phyloP scores from a whole-genome alignment of 139 green algal species.

The Chlorella sp. region DNA sequence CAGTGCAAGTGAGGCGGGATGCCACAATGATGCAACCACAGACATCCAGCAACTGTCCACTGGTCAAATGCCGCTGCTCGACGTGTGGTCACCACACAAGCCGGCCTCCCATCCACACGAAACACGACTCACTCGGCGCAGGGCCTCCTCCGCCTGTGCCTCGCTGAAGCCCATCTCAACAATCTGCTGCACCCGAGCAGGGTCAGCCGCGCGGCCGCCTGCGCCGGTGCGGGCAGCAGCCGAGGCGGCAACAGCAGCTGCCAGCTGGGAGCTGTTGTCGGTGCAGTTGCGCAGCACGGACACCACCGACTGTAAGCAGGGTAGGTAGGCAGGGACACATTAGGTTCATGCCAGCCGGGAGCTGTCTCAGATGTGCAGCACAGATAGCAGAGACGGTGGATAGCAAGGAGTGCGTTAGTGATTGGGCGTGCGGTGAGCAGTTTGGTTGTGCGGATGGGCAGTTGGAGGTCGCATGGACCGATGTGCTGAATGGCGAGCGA shows the following conservation, averaged over 20 bases:
- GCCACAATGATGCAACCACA: too few species aligned
- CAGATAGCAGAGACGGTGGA: background rate
- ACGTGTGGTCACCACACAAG: background rate
- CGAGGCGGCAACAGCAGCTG: slow-evolving; percentile 11
- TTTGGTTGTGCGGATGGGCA: too few species aligned
- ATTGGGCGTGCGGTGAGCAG: too few species aligned
- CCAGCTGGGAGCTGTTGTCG: slow-evolving; percentile 40
- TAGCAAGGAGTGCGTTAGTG: background rate
- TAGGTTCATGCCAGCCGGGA: too few species aligned
- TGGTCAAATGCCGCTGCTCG: too few species aligned
- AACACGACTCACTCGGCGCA: slow-evolving; percentile 57
- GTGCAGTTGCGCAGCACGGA: slow-evolving; percentile 65
- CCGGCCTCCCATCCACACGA: background rate
- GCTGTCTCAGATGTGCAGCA: too few species aligned
- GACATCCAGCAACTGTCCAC: too few species aligned
- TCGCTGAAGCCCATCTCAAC: slow-evolving; percentile 93
- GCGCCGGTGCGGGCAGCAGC: slow-evolving; percentile 6
- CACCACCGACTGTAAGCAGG: slow-evolving; percentile 44
- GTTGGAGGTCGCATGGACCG: background rate
- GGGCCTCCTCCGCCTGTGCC: slow-evolving; percentile 71
- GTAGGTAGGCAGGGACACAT: background rate
- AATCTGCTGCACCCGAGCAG: slow-evolving; percentile 66
- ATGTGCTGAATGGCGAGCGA: too few species aligned
- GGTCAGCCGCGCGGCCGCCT: slow-evolving; percentile 40
- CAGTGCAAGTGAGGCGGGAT: too few species aligned